Evolutionary conservation across 768 basidiomycete species (phyloP), one percentile per base, ranked within the genome.

Genomic region (Chiua virens): DNA sequence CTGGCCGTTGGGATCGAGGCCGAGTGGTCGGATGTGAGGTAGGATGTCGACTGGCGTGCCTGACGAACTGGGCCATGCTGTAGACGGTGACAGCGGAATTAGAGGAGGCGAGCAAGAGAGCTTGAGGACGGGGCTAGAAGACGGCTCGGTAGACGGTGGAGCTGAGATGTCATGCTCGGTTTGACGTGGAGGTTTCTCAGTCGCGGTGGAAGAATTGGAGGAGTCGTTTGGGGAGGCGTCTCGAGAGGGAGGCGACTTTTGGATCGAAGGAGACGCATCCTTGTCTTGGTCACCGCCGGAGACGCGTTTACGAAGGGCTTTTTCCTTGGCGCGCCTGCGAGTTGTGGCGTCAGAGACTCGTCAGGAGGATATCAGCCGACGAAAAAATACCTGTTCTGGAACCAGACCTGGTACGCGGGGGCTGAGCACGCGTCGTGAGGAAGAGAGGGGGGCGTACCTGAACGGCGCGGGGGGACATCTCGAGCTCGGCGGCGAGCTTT

Each of bases 391-490:
- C 89, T 78, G 67, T 93, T 93, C 71, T 93, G 90, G 69, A 92
- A 92, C 90, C 89, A 91, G 22, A 92, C 95, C 83, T 96, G 73
- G 54, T 49, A 53, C 57, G 68, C 59, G 6, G 23, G 21, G 54
- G 20, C 52, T 59, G 60, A 63, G 62, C 57, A 58, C 53, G 54
- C 47, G 60, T 45, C 44, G 50, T 36, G 25, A 17, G 28, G 20
- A 40, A 47, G 47, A 45, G 35, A 42, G 37, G 25, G 14, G 25
- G 40, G 37, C 81, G 77, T 50, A 96, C 95, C 80, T 98, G 95
- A 3, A 98, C 90, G n/a, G 92, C 92, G 53, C 95, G 77, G 20
- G 92, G 83, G 10, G 90, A 89, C 95, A 98, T 98, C 55, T 85
- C 86, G 50, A 98, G 82, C 72, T 92, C 79, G 10, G 78, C 72